Conservation (phyloP, 805 yeast species). For the Helenozyma baotianmanensis region DNA sequence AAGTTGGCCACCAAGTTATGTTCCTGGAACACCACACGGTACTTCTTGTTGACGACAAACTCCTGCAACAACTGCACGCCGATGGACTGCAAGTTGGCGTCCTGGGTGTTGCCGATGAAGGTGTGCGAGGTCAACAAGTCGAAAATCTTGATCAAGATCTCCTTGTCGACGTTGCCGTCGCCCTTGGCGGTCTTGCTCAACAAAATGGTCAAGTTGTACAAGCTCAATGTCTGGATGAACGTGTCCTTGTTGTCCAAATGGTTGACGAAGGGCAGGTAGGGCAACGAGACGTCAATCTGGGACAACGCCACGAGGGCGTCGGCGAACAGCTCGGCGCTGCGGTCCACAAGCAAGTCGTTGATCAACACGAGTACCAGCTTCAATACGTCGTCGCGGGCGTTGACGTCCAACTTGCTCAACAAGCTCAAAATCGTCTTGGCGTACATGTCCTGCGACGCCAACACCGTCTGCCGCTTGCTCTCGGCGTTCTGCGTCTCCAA, state of each 20-base stretch:
- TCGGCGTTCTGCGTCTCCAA: constrained; percentile 46
- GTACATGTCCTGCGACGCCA: constrained; percentile 45
- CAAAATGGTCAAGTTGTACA: constrained; percentile 50
- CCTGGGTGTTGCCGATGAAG: constrained; percentile 28
- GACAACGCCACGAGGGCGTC: constrained; percentile 41
- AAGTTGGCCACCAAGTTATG: constrained; percentile 31
- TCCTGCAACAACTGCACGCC: constrained; percentile 61
- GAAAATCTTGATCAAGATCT: constrained; percentile 35
- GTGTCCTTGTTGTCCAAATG: constrained; percentile 54
- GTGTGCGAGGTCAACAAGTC: constrained; percentile 28
- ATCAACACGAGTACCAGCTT: constrained; percentile 60
- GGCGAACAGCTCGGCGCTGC: constrained; percentile 29
- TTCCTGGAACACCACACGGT: constrained; percentile 46
- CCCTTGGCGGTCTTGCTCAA: constrained; percentile 27
- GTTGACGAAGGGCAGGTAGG: constrained; percentile 49
- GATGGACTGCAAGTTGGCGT: constrained; percentile 52
- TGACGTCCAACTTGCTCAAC: constrained; percentile 42
- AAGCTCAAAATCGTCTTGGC: constrained; percentile 52
- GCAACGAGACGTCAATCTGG: constrained; percentile 40
- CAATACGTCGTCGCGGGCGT: constrained; percentile 57
- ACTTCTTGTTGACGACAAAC: constrained; percentile 49
- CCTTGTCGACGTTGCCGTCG: constrained; percentile 27
- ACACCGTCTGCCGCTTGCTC: constrained; percentile 38
- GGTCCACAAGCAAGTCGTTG: constrained; percentile 49
- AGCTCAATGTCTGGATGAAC: constrained; percentile 50